Conservation (phyloP, 306 rosid species). For the Citrullus mucosospermus region DNA sequence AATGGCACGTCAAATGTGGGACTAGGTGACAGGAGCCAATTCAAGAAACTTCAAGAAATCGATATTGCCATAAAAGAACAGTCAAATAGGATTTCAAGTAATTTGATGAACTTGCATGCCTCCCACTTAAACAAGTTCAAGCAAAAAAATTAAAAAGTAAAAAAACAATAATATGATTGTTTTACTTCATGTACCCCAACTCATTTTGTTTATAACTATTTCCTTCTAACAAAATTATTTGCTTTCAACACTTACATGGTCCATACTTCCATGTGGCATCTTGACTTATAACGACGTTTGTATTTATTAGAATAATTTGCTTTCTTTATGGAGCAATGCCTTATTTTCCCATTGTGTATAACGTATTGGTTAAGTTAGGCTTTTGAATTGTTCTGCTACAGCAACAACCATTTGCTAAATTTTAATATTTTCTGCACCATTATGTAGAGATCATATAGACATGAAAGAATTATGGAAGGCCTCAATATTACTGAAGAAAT, state of each 20-base stretch:
- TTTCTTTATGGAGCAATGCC: not conserved
- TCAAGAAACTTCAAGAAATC: not conserved
- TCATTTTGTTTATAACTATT: not conserved
- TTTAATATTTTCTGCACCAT: not conserved
- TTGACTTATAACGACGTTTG: not conserved
- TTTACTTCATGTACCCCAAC: not conserved
- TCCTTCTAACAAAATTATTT: not conserved
- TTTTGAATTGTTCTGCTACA: not conserved
- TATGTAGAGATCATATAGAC: conserved; percentile 41
- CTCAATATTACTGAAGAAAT: conserved; percentile 65
- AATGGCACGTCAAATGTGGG: not conserved
- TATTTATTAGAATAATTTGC: not conserved
- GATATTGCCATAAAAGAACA: not conserved
- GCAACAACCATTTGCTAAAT: not conserved
- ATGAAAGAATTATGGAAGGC: conserved; percentile 53
- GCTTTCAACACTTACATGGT: not conserved
- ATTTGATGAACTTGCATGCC: not conserved
- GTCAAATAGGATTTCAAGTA: not conserved
- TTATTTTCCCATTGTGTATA: not conserved
- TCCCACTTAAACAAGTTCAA: not conserved
- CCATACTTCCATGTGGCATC: not conserved
- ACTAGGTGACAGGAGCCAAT: not conserved
- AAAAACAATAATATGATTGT: not conserved
- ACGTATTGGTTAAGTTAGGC: not conserved
- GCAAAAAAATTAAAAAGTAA: not conserved